Evolutionary conservation across 208 protist species (phyloP), one percentile per base, ranked within the genome.

Genomic region (Trypanosoma lewisi): DNA sequence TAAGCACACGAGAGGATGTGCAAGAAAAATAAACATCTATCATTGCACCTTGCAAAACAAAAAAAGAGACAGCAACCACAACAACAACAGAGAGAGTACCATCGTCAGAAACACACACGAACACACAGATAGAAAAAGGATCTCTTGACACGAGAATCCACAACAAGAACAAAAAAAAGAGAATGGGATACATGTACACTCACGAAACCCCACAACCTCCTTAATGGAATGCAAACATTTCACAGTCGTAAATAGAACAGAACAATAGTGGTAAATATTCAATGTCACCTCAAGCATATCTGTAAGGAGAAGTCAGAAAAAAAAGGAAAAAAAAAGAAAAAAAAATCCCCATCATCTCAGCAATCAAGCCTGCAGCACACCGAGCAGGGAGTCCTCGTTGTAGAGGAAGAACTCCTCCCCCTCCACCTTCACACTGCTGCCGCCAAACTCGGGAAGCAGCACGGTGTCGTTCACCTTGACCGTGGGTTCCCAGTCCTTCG

Each of bases 391-490:
- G 69, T 75, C 74, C 77, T 96, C 89, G 45, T 95, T 81, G 77
- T 95, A 95, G 71, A 96, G 85, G 76, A 90, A 90, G 75, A 96
- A 82, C 78, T 95, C 91, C 82, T 95, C 88, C 30, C 88, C 89
- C n/a, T 95, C 91, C 48, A 96, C 77, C 85, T 95, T 95, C 64
- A 96, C 85, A 28, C 77, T 73, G 50, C 76, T 80, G 36, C 91
- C 91, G 44, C 87, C 87, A 78, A 89, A 96, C 79, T 96, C 91
- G 47, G 86, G 87, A 31, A 96, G 89, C 58, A 96, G 83, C 52
- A 96, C 91, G 45, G 75, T 93, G 75, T 96, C 91, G 76, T 82
- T 73, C 31, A 85, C 89, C 78, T 93, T 94, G 76, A 95, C 86
- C 31, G 84, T 89, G 66, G 91, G 91, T 54, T 77, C 90, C 87